Evolutionary conservation across 495 filamentous ascomycete genomes (phyloP), one percentile per base, ranked within the genome.

Genomic region (Bombardia bombarda): DNA sequence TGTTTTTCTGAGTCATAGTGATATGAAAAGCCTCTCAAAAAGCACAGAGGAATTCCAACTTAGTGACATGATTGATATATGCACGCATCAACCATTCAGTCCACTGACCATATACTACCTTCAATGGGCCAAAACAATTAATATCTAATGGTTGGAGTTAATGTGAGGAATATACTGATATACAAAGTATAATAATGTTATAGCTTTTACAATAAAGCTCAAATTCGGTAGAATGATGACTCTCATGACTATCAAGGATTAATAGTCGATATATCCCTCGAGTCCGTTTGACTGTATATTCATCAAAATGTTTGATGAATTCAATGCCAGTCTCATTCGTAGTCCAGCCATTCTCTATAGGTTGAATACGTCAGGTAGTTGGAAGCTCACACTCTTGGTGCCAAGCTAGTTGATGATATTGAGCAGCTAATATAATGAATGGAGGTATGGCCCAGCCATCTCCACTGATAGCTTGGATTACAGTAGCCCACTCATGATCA

Each of bases 161-260:
- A 17, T 52, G 35, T n/a, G 50, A 52, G n/a, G 31, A 52, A 14
- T 49, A 38, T 2, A 39, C n/a, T 46, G 45, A 41, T 20, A 48
- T 47, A 26, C 33, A 48, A 22, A 52, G 47, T 2, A 38, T 38
- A 9, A 50, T 42, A 24, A 45, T 50, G 17, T 50, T 50, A 23
- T 50, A 40, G 14, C 26, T 26, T 21, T 49, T 43, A n/a, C 26
- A 49, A 24, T 35, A 41, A 12, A 47, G 3, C 37, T 42, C 38
- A n/a, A 47, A 48, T 8, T 43, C 34, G 18, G 45, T 48, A 24
- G 33, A 48, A 24, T 48, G 24, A 33, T 48, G 40, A 39, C 40
- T 43, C 2, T 38, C 32, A 23, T 43, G 36, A 21, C 30, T 10
- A 14, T 40, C 30, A 19, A 46, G 44, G 38, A 36, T 38, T 21